phyloP scores from a whole-genome alignment of 1,284 basidiomycete species.

The Trichosporon sp. region DNA sequence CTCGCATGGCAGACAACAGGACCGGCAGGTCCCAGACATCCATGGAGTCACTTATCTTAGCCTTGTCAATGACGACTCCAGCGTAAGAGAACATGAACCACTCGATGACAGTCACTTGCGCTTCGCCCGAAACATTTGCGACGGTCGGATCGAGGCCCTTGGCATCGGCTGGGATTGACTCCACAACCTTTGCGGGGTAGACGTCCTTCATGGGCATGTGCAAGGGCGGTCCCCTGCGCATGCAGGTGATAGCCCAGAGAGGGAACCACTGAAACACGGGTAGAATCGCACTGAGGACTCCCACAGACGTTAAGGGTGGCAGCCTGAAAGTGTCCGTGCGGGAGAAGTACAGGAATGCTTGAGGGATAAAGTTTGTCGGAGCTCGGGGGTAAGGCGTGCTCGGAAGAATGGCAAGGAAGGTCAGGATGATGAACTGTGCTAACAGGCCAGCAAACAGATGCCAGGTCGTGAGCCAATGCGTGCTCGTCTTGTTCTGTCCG shows the following conservation, averaged over 20 bases:
- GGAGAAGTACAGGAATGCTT: conserved; percentile 7
- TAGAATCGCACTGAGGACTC: conserved; percentile 26
- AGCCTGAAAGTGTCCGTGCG: conserved; percentile 16
- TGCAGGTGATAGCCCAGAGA: conserved; percentile 56
- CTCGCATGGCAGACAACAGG: conserved; percentile 65
- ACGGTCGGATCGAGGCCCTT: conserved; percentile 31
- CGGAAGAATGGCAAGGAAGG: conserved; percentile 43
- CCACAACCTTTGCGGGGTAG: conserved; percentile 63
- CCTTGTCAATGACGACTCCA: conserved; percentile 75
- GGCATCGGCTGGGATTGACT: conserved; percentile 30
- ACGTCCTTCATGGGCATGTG: conserved; percentile 66
- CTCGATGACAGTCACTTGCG: conserved; percentile 58
- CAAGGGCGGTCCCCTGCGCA: conserved; percentile 66
- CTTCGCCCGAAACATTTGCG: conserved; percentile 43
- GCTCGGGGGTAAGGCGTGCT: conserved; percentile 32
- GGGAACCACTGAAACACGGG: conserved; percentile 56
- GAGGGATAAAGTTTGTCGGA: background rate
- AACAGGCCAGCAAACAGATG: conserved; percentile 62
- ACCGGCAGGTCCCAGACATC: conserved; percentile 82
- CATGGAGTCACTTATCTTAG: conserved; percentile 64
- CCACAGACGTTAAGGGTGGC: conserved; percentile 1
- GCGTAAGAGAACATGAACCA: conserved; percentile 73
- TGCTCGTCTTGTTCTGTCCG: conserved; percentile 52
- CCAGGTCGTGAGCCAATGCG: conserved; percentile 62
- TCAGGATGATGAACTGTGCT: conserved; percentile 55